Evolutionary conservation across 768 basidiomycete species (phyloP), one percentile per base, ranked within the genome.

Genomic region (Lanmaoa rubissima): DNA sequence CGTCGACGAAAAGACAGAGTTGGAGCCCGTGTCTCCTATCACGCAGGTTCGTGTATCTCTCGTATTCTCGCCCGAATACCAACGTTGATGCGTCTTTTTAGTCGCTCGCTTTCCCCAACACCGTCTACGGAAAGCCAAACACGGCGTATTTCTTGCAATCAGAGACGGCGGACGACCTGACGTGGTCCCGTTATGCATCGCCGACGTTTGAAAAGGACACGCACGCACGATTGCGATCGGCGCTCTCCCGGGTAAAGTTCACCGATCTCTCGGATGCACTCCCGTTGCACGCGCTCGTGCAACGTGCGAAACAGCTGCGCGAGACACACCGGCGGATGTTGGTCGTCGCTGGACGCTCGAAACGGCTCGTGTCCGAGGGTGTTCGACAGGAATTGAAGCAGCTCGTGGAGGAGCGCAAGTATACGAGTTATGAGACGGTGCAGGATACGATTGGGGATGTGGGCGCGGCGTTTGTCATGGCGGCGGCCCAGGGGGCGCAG

Each of bases 361-460:
- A 90, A 48, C 75, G 88, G 43, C 76, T 90, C 72, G 83, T 84
- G 0, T 78, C 79, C 0, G 83, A 85, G 62, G 77, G 78, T 8
- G 82, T 90, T 56, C 66, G 72, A 11, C 68, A 62, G 0, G 94
- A 97, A 74, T 67, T 94, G 60, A 74, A 72, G 38, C 61, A 73
- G 54, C 65, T 90, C 28, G 68, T 78, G 5, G 56, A 70, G 9
- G 79, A 78, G 63, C 41, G 55, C 5, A 49, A 49, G 21, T 52
- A 45, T 8, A 17, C 26, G 11, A 48, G 34, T 1, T 55, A 63
- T 2, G 69, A 73, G 14, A 44, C 62, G 52, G 83, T 94, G 57
- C 78, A 80, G 68, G 88, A 89, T 75, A 93, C 94, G 21, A 78
- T 96, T 26, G 95, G 95, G 3, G 91, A 95, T 68, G 86, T 91